Base-by-base conservation (phyloP, 352 stramenopile species). In the Pythium folliculosum region DNA sequence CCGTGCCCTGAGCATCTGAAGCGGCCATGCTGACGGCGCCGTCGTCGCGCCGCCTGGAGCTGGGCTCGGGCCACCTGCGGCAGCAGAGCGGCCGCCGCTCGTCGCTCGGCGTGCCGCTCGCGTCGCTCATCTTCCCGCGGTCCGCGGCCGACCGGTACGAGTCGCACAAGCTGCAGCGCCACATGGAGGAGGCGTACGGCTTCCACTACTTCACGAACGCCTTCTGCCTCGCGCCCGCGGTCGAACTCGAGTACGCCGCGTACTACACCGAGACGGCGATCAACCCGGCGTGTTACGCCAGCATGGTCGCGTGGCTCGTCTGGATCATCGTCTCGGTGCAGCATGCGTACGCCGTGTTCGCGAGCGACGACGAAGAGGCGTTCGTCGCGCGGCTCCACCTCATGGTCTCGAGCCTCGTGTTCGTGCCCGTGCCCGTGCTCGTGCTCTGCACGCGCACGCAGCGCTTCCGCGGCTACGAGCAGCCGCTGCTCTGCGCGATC, bases 141-240 rank as follows among this genome's bases (percentile, higher is more conserved):
- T 92, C 83, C n/a, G 81, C 82, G 2, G 73, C 77, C 10, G 83
- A 91, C 40, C 80, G 78, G 13, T 82, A 84, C 67, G 86, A 91
- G 50, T 90, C 81, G 27, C 77, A 77, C 68, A 89, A 89, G 53
- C 69, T 89, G 25, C 84, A 82, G 40, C 71, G 71, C 25, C 67
- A 75, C 13, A 86, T 91, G 79, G 84, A 92, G 69, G 86, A 94
- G 62, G 87, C 84, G 67, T 92, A 89, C 63, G 86, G 83, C 57
- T 94, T 94, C 72, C 82, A 94, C 75, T 94, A 83, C 60, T 74
- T 94, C 57, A 91, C 84, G 43, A 92, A 91, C 70, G 71, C 76
- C 8, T 92, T 94, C 65, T 89, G 77, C 27, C 63, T 80, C 57
- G 74, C 78, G 21, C 73, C 77, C 40, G 65, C 85, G 19, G 66